A percentile compares a stretch with the other conserved stretches of the same genome.
Evolutionary conservation across 345 rosid genomes (phyloP).

Genomic region (Brassica nigra): DNA sequence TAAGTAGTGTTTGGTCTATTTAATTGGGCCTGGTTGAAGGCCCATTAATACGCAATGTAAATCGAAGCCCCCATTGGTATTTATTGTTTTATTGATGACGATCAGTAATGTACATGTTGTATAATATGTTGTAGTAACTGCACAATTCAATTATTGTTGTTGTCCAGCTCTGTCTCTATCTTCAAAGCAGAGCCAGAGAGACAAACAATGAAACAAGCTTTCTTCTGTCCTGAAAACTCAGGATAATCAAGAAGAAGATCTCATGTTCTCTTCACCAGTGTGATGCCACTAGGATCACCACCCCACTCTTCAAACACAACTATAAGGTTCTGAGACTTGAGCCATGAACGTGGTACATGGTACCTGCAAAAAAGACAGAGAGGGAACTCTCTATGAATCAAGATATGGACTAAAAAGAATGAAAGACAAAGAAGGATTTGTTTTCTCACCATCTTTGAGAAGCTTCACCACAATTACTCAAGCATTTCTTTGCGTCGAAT

Average conservation of each 20-base stretch:
- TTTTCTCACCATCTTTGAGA: constrained; percentile 71
- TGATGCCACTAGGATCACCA: constrained; percentile 74
- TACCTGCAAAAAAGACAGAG: constrained; percentile 53
- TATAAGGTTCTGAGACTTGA: constrained; percentile 64
- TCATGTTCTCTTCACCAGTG: constrained; percentile 64
- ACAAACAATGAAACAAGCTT: constrained; percentile 28
- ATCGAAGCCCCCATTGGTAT: not conserved
- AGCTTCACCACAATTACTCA: constrained; percentile 68
- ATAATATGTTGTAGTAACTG: constrained; percentile 25
- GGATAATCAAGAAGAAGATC: constrained; percentile 26
- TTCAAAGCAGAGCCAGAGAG: constrained; percentile 31
- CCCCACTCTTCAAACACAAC: constrained; percentile 91
- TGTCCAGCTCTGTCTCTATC: constrained; percentile 28
- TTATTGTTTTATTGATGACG: constrained; percentile 6
- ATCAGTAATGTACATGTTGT: constrained; percentile 21
- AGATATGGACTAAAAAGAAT: constrained; percentile 1
- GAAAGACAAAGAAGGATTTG: not conserved
- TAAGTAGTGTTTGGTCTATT: not conserved
- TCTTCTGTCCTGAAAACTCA: constrained; percentile 22
- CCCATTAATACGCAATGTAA: not conserved
- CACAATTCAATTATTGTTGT: not conserved
- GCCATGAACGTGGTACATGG: constrained; percentile 89
- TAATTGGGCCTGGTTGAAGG: constrained; percentile 13
- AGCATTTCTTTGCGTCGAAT: constrained; percentile 55
- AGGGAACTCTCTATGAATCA: not conserved